These are phyloP conservation scores for Kalmusia sp. DNA, from an alignment of 2,329 filamentous ascomycete genomes.

Conservation along the genomic window DNA sequence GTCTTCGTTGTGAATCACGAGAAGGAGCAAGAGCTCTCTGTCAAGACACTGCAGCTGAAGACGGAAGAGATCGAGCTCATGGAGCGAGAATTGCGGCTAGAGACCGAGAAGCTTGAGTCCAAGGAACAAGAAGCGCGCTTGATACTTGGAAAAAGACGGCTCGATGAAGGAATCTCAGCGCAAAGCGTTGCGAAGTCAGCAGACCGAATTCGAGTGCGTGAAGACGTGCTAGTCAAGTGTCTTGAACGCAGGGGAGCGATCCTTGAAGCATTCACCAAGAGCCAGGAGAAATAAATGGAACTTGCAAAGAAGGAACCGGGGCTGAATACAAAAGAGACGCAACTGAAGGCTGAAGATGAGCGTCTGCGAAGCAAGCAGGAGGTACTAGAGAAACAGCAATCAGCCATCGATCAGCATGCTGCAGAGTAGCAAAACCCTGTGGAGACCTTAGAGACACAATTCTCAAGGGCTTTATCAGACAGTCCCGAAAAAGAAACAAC, in stretches of 20 bases:
- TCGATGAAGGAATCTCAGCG: too few species aligned
- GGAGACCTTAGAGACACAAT: too few species aligned
- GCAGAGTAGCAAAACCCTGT: neutral
- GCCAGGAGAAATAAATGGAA: neutral
- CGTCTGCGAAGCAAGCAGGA: neutral
- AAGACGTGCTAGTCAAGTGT: too few species aligned
- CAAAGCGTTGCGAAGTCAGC: too few species aligned
- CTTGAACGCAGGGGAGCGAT: too few species aligned
- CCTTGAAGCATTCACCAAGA: neutral
- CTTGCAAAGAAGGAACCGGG: neutral
- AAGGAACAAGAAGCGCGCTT: neutral
- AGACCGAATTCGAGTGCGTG: too few species aligned
- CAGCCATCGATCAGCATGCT: neutral
- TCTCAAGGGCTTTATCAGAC: too few species aligned
- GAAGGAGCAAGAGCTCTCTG: neutral
- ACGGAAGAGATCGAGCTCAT: neutral
- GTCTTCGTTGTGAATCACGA: neutral
- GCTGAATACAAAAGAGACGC: neutral
- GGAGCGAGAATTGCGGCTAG: neutral
- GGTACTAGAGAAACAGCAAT: neutral
- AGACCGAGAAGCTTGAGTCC: too few species aligned
- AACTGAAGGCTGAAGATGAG: neutral
- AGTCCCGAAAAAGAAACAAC: too few species aligned
- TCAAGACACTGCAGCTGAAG: neutral
- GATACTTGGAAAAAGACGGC: neutral